Evolutionary conservation across 805 yeast genomes (phyloP).

Genomic region (Grigorovia humatica): DNA sequence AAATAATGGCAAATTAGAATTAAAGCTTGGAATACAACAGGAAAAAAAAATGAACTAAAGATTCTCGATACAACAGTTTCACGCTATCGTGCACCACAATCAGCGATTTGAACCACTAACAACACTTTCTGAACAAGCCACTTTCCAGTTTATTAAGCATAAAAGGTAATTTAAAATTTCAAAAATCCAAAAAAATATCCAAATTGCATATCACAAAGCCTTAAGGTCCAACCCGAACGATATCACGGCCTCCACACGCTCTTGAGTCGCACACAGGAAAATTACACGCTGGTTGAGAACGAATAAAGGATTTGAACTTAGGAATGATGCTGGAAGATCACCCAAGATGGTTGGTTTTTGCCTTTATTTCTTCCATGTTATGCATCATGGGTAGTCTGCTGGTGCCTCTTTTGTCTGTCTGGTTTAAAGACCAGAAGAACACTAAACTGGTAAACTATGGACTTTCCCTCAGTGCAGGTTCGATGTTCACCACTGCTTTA

Average conservation of each 20-base stretch:
- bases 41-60: no score
- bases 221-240: no score
- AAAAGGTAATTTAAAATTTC: no score
- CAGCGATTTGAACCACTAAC: neutral
- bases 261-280: no score
- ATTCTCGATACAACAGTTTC: neutral
- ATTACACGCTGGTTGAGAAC: no score
- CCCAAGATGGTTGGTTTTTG: conserved; percentile 26
- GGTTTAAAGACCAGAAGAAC: conserved; percentile 22
- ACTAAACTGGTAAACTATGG: conserved; percentile 62
- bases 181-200: no score
- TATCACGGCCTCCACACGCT: no score
- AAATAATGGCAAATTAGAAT: neutral
- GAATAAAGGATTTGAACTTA: neutral
- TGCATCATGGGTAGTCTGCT: conserved; percentile 64
- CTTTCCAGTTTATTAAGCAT: no score
- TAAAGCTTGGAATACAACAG: no score
- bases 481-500: conserved; percentile 68
- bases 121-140: neutral
- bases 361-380: conserved; percentile 54
- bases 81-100: neutral
- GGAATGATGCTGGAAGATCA: neutral
- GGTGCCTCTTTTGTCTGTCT: conserved; percentile 32
- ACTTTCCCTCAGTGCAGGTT: conserved; percentile 71
- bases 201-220: neutral